These are phyloP conservation scores for Hemisphaericaspora xylofermentans DNA, from an alignment of 1,139 yeast species.

Conservation along the genomic window DNA sequence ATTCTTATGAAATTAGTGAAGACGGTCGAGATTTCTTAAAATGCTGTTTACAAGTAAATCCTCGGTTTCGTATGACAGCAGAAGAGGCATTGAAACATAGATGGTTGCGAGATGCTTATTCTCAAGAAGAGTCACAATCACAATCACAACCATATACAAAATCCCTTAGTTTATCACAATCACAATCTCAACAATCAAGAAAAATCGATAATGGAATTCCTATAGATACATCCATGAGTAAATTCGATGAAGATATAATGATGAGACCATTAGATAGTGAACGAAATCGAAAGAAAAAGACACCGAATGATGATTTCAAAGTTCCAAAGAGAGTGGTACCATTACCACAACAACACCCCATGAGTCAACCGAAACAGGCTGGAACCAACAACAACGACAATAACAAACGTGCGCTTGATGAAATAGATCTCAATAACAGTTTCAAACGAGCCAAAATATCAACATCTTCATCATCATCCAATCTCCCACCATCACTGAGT, in stretches of 20 bases:
- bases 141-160: conserved; percentile 22
- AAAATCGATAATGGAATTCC: conserved; percentile 49
- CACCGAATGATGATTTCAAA: conserved; percentile 36
- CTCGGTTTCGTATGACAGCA: conserved; percentile 68
- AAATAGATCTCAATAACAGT: background rate
- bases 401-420: conserved; percentile 1
- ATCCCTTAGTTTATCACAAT: conserved; percentile 65
- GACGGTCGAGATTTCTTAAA: conserved; percentile 70
- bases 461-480: background rate
- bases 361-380: conserved; percentile 12
- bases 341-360: conserved; percentile 36
- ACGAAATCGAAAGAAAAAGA: conserved; percentile 20
- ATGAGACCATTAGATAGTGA: conserved; percentile 42
- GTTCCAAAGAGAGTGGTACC: conserved; percentile 46
- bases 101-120: conserved; percentile 48
- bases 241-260: conserved; percentile 47
- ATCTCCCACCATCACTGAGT: background rate
- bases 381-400: conserved; percentile 8
- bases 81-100: conserved; percentile 68
- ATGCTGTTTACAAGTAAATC: conserved; percentile 71
- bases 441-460: conserved; percentile 2
- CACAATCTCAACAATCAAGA: conserved; percentile 64
- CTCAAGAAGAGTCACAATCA: background rate
- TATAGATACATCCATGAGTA: conserved; percentile 39
- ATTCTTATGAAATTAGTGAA: conserved; percentile 61